Conservation (phyloP, 1,284 basidiomycete genomes). For the Pseudozyma pruni region DNA sequence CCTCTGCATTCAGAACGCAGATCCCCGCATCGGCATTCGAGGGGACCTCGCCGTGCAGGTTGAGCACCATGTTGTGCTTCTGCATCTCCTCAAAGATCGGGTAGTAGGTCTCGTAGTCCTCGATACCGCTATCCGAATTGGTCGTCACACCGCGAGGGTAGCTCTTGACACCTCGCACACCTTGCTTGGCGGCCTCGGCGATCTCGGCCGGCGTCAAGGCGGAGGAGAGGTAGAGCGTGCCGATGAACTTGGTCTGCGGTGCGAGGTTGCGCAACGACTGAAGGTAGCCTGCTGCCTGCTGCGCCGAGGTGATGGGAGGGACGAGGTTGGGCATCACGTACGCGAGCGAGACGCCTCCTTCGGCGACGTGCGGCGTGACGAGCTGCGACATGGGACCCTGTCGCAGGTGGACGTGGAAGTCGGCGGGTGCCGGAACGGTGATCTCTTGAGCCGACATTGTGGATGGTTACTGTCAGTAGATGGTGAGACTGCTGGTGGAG, state of each 20-base stretch:
- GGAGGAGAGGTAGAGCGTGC: conserved; percentile 94
- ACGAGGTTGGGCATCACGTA: conserved; percentile 99
- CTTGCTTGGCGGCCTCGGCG: conserved; percentile 74
- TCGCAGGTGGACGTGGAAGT: conserved; percentile 95
- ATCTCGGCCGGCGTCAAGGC: conserved; percentile 91
- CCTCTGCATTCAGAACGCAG: conserved; percentile 93
- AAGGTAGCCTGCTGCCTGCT: conserved; percentile 84
- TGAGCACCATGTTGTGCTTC: conserved; percentile 89
- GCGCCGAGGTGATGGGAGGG: conserved; percentile 88
- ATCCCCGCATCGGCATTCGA: conserved; percentile 85
- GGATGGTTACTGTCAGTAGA: too few relatives aligned
- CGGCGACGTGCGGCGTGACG: conserved; percentile 87
- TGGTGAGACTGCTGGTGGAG: background rate
- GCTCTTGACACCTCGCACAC: conserved; percentile 82
- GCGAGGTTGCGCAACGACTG: conserved; percentile 80
- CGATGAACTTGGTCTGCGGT: conserved; percentile 84
- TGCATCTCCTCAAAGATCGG: conserved; percentile 95
- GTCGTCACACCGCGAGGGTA: conserved; percentile 98
- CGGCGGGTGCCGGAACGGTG: conserved; percentile 61
- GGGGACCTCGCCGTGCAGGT: conserved; percentile 96
- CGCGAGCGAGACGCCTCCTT: conserved; percentile 88
- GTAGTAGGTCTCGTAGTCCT: conserved; percentile 94
- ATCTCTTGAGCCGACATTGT: conserved; percentile 38
- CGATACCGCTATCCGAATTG: conserved; percentile 95
- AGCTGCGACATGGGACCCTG: conserved; percentile 81